Percentiles rank a stretch among this genome's conserved stretches.
phyloP scores from a whole-genome alignment of 2,329 filamentous ascomycete species.

The Phaeophleospora eucalypticola region DNA sequence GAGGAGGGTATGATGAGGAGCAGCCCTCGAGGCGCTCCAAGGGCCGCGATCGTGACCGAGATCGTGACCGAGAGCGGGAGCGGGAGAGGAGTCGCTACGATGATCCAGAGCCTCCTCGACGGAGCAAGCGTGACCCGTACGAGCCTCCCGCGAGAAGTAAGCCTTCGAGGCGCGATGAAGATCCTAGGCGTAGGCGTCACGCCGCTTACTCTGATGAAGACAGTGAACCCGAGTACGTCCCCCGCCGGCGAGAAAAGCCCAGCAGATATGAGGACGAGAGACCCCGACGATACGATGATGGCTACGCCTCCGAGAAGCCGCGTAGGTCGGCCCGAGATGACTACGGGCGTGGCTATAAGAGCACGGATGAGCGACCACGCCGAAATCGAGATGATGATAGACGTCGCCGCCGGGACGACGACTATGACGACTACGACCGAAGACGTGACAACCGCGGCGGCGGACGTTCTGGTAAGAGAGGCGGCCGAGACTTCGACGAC shows the following conservation, averaged over 20 bases:
- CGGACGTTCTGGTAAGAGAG: conserved; percentile 11
- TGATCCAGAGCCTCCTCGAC: conserved; percentile 9
- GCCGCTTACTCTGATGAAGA: conserved; percentile 15
- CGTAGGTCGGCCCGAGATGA: conserved; percentile 23
- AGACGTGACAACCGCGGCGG: conserved; percentile 9
- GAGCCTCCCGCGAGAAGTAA: conserved; percentile 13
- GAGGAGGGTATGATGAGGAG: conserved; percentile 5
- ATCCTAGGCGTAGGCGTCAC: conserved; percentile 6
- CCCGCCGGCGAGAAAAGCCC: conserved; percentile 16
- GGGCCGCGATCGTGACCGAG: conserved; percentile 9
- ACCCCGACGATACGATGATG: conserved; percentile 20
- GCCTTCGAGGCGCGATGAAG: conserved; percentile 7
- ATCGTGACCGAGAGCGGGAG: conserved; percentile 10
- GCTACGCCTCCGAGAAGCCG: conserved; percentile 29
- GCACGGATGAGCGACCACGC: neutral
- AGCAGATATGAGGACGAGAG: conserved; percentile 4
- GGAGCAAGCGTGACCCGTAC: conserved; percentile 18
- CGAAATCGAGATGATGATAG: conserved; percentile 20
- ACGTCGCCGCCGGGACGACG: conserved; percentile 13
- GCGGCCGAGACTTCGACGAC: conserved; percentile 17
- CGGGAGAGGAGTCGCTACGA: conserved; percentile 13
- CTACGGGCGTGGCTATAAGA: neutral
- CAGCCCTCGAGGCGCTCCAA: conserved; percentile 10
- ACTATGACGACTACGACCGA: conserved; percentile 22
- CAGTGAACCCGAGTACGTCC: conserved; percentile 18